Conservation (phyloP, 2,329 filamentous ascomycete genomes). For the Fusarium neocosmosporiellum region DNA sequence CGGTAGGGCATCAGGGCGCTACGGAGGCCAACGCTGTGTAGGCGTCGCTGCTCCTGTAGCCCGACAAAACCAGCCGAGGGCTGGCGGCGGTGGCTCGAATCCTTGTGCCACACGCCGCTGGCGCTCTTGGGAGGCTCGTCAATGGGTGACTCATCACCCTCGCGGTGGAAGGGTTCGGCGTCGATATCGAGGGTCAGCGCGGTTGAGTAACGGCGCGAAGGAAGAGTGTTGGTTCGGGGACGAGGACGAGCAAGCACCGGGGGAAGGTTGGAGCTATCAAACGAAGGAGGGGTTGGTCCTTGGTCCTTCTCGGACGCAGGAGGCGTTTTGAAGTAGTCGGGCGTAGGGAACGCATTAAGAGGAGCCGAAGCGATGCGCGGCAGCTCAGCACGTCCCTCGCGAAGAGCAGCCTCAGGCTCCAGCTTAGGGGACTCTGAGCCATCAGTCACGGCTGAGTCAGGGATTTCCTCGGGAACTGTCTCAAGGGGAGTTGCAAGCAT, state of each 20-base stretch:
- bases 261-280: constrained; percentile 27
- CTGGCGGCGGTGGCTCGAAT: constrained; percentile 34
- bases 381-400: constrained; percentile 17
- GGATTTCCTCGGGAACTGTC: constrained; percentile 37
- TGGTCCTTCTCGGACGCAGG: constrained; percentile 24
- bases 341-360: constrained; percentile 26
- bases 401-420: not conserved
- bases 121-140: constrained; percentile 38
- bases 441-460: constrained; percentile 17
- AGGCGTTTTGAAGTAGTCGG: constrained; percentile 22
- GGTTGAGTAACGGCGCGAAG: constrained; percentile 42
- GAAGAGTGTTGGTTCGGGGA: constrained; percentile 35
- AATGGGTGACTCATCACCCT: constrained; percentile 32
- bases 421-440: constrained; percentile 9
- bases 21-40: constrained; percentile 42
- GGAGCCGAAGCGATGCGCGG: constrained; percentile 30
- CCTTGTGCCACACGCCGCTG: constrained; percentile 15
- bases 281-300: constrained; percentile 21
- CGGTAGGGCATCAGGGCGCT: constrained; percentile 43
- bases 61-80: constrained; percentile 43
- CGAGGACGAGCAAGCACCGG: constrained; percentile 23
- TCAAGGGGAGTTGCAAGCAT: constrained; percentile 26
- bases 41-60: constrained; percentile 37
- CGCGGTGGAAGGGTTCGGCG: constrained; percentile 24
- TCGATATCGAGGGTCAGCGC: constrained; percentile 41